Evolutionary conservation across 2,329 filamentous ascomycete genomes (phyloP), one percentile per base, ranked within the genome.

Genomic region (Grosmannia serpens): DNA sequence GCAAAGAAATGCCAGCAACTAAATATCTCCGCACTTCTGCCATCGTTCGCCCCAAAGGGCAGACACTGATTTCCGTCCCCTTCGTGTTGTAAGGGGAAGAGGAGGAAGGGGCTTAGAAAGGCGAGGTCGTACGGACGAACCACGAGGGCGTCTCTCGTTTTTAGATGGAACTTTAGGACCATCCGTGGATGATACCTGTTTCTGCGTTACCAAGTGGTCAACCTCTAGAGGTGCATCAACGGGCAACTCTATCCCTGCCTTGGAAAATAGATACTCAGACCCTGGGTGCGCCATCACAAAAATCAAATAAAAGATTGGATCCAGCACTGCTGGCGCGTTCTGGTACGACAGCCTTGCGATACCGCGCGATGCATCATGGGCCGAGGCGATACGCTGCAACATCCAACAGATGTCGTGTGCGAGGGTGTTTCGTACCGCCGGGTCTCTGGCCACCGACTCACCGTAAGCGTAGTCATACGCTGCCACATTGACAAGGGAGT

Each of bases 371-470:
- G 2, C 9, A 8, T 20, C 4, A 5, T 24, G 9, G 8, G 54
- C 26, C 31, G 62, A 56, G 4, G 62, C 63, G 49, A 75, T 70
- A 20, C 65, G 66, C 11, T 61, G 56, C 53, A 76, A 63, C 6
- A 74, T 64, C 69, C 72, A 74, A 29, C 65, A 38, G 58, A 75
- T 62, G 58, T 73, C 68, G 3, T 58, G 59, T 6, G 67, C 69
- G 11, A 70, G 63, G 13, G 49, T 59, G 8, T 62, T 55, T 24
- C 57, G 56, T 38, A 53, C 50, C 0, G 13, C 33, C n/a, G 35
- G 5, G 41, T 46, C 31, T 9, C 7, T 13, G 6, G 20, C 57
- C 22, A 57, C 60, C 38, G 60, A 17, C 8, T 6, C 3, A 50
- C 56, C 38, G 11, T 53, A 35, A 20, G 57, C 59, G 61, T 74